phyloP scores from a whole-genome alignment of 768 basidiomycete genomes.

The Lanmaoa pseudosensibilis region DNA sequence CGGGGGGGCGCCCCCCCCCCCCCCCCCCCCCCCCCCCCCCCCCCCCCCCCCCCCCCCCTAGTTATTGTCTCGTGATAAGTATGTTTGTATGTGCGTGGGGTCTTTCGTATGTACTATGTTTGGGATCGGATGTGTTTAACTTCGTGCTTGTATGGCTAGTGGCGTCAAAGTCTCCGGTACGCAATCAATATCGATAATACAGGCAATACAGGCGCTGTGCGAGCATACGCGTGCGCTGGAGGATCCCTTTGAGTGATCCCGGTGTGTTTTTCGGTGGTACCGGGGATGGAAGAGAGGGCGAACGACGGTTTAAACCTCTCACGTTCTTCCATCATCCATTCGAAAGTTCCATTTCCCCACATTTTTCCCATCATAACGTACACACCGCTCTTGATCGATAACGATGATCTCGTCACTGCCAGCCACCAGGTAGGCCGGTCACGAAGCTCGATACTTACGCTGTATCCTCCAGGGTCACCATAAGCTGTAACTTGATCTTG shows the following conservation, averaged over 20 bases:
- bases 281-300: conserved; percentile 69
- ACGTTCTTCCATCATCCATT: neutral
- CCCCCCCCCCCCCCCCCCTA: too few species aligned
- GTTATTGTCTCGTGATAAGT: too few species aligned
- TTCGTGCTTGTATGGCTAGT: too few species aligned
- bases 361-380: neutral
- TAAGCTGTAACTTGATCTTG: neutral
- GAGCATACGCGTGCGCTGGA: conserved; percentile 66
- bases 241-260: conserved; percentile 52
- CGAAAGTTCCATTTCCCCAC: neutral
- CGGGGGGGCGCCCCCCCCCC: too few species aligned
- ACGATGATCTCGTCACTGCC: neutral
- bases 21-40: too few species aligned
- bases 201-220: conserved; percentile 57
- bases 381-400: neutral
- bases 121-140: too few species aligned
- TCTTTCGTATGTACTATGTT: too few species aligned
- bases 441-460: too few species aligned
- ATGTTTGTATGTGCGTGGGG: too few species aligned
- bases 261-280: conserved; percentile 64
- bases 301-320: conserved; percentile 27
- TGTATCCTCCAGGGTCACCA: neutral
- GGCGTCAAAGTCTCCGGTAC: too few species aligned
- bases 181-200: too few species aligned
- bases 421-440: too few species aligned